These are phyloP conservation scores for Backusella luteola DNA, from an alignment of 192 early-diverging fungal species.

Conservation along the genomic window DNA sequence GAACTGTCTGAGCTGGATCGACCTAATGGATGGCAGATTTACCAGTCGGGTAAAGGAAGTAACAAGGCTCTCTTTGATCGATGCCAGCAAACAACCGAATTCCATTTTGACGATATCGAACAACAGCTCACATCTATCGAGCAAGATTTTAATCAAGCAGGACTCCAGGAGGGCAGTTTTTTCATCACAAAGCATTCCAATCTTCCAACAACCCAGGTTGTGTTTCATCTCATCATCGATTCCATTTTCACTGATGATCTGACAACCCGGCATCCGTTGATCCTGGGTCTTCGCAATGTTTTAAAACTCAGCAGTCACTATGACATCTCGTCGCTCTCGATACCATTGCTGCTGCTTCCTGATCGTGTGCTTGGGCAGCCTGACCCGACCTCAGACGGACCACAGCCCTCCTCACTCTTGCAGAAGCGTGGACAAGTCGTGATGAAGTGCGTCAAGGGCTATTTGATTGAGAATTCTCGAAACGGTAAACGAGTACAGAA, in stretches of 20 bases:
- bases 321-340: conserved; percentile 61
- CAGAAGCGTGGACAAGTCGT: conserved; percentile 45
- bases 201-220: conserved; percentile 66
- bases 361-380: conserved; percentile 30
- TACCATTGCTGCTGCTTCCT: conserved; percentile 69
- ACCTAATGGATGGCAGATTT: conserved; percentile 21
- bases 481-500: conserved; percentile 42
- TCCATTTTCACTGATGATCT: conserved; percentile 23
- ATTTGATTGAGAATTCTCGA: conserved; percentile 53
- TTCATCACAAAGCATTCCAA: conserved; percentile 83
- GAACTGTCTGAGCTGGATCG: conserved; percentile 22
- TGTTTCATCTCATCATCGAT: conserved; percentile 72
- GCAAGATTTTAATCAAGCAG: conserved; percentile 35
- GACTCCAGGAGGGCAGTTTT: conserved; percentile 63
- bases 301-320: conserved; percentile 54
- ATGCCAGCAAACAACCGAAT: conserved; percentile 67
- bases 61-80: conserved; percentile 56
- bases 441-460: conserved; percentile 53
- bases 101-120: conserved; percentile 72
- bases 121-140: conserved; percentile 58
- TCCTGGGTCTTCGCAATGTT: conserved; percentile 64
- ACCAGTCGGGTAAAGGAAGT: conserved; percentile 33
- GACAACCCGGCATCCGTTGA: conserved; percentile 35
- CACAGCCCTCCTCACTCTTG: conserved; percentile 35
- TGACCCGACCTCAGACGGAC: conserved; percentile 12